Evolutionary conservation across 352 stramenopile genomes (phyloP).

Genomic region (Phytophthora cajani): DNA sequence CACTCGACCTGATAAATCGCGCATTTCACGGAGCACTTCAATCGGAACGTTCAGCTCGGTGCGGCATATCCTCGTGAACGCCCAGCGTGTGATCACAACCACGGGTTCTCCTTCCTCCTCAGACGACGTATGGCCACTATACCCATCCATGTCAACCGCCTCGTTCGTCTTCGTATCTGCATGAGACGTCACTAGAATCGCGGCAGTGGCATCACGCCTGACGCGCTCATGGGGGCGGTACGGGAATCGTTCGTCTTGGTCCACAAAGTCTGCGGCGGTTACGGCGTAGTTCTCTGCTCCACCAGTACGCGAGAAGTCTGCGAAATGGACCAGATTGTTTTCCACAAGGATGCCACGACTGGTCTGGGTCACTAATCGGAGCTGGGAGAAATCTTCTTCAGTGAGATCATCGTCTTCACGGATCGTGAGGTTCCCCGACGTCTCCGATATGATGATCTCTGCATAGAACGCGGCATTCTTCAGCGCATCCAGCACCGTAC

Average conservation of each 20-base stretch:
- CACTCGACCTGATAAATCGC: slow-evolving; percentile 26
- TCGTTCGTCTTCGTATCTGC: slow-evolving; percentile 5
- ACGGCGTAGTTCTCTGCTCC: slow-evolving; percentile 20
- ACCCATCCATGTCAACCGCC: slow-evolving; percentile 5
- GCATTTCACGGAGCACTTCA: slow-evolving; percentile 32
- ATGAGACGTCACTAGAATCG: slow-evolving; percentile 34
- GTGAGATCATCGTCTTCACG: slow-evolving; percentile 59
- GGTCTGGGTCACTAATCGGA: slow-evolving; percentile 44
- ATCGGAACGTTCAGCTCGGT: slow-evolving; percentile 35
- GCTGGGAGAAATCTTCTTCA: slow-evolving; percentile 44
- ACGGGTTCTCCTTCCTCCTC: slow-evolving; percentile 37
- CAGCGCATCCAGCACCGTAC: slow-evolving; percentile 46
- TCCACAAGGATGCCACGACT: slow-evolving; percentile 34
- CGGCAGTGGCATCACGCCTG: slow-evolving; percentile 42
- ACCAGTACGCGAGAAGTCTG: slow-evolving; percentile 10
- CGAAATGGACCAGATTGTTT: slow-evolving; percentile 39
- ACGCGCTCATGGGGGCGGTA: slow-evolving; percentile 41
- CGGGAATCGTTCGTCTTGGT: slow-evolving; percentile 51
- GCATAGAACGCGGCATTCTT: slow-evolving; percentile 52
- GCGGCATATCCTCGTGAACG: slow-evolving; percentile 42
- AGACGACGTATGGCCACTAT: slow-evolving; percentile 22
- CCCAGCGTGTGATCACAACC: slow-evolving; percentile 39
- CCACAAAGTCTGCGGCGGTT: slow-evolving; percentile 36
- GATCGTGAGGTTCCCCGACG: slow-evolving; percentile 52
- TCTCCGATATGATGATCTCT: slow-evolving; percentile 71